Evolutionary conservation across 495 filamentous ascomycete species (phyloP).

Genomic region (Opeltia flavorubescens): DNA sequence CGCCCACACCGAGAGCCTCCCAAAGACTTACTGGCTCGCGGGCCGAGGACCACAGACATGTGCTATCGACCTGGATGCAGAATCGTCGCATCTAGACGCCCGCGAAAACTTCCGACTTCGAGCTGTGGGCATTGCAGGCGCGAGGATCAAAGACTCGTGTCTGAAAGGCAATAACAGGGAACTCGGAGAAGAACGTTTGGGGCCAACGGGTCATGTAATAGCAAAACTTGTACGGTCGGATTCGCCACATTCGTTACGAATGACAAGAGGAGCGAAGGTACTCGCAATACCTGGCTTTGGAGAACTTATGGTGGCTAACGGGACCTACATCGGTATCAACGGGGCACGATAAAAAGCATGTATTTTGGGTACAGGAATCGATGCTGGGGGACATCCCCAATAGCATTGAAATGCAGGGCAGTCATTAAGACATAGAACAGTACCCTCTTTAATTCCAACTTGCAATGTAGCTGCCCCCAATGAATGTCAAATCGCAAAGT

Average conservation of each 20-base stretch:
- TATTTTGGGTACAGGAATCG: too few relatives aligned
- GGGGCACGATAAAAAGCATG: too few relatives aligned
- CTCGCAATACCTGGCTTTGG: neutral
- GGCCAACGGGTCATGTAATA: neutral
- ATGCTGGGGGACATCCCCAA: too few relatives aligned
- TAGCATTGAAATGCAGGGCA: too few relatives aligned
- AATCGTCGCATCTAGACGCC: neutral
- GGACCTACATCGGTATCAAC: too few relatives aligned
- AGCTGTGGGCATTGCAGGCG: neutral
- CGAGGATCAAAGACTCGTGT: neutral
- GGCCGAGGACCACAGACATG: neutral
- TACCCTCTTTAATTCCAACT: too few relatives aligned
- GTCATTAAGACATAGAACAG: too few relatives aligned
- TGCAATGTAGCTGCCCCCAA: too few relatives aligned
- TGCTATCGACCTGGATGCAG: neutral
- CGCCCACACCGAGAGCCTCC: neutral
- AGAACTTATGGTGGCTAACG: neutral
- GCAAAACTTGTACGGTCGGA: neutral
- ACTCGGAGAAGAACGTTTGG: neutral
- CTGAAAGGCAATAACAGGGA: neutral
- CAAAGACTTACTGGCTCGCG: neutral
- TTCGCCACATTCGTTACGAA: neutral
- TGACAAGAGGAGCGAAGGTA: neutral
- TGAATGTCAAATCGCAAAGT: too few relatives aligned
- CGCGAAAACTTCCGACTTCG: neutral